phyloP scores from a whole-genome alignment of 441 rosid genomes.

The Erodium texanum region DNA sequence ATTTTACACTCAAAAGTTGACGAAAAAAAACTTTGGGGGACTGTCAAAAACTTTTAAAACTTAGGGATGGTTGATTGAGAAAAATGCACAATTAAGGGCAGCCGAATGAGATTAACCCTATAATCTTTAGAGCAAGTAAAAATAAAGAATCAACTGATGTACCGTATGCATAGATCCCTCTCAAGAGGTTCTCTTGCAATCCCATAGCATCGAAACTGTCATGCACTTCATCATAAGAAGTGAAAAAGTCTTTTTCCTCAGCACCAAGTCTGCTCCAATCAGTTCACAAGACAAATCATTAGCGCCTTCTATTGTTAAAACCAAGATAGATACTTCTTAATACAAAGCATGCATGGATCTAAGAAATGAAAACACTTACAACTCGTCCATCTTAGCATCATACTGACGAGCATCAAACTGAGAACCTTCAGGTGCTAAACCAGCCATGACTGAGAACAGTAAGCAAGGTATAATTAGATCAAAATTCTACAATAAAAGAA shows the following conservation, averaged over 20 bases:
- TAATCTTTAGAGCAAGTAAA: not conserved
- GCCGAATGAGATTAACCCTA: no score
- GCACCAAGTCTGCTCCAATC: slow-evolving; percentile 26
- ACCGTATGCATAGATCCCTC: slow-evolving; percentile 66
- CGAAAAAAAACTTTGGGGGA: no score
- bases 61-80: no score
- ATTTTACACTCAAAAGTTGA: no score
- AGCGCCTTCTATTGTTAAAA: not conserved
- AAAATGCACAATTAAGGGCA: no score
- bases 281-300: not conserved
- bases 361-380: slow-evolving; percentile 26
- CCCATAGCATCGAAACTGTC: slow-evolving; percentile 35
- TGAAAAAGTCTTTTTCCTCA: slow-evolving; percentile 50
- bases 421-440: slow-evolving; percentile 58
- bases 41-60: no score
- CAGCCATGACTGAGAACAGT: slow-evolving; percentile 55
- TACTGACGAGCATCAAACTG: slow-evolving; percentile 65
- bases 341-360: not conserved
- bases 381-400: slow-evolving; percentile 60
- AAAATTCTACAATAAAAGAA: not conserved
- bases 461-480: not conserved
- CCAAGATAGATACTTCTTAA: no score
- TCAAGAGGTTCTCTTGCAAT: slow-evolving; percentile 45
- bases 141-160: slow-evolving; percentile 2
- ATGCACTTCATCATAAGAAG: slow-evolving; percentile 45